Percentiles rank a stretch among this genome's conserved stretches.
Conservation (phyloP, 129 eudicot genomes). For the Smallanthus sonchifolius region DNA sequence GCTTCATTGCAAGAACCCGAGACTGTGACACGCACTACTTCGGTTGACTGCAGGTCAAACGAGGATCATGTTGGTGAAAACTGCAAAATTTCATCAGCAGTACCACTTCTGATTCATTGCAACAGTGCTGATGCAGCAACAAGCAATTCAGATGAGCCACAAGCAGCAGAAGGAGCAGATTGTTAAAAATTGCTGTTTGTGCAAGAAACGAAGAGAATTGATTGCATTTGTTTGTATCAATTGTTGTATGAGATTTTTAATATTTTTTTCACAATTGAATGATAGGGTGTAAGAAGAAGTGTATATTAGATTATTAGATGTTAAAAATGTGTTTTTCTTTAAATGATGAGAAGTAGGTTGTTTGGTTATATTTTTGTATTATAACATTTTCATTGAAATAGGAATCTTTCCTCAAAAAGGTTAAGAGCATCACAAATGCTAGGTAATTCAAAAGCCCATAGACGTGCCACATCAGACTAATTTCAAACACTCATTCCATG, state of each 20-base stretch:
- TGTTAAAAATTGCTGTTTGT: conserved; percentile 22
- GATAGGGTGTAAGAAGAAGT: conserved; percentile 4
- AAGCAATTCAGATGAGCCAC: conserved; percentile 22
- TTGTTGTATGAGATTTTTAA: conserved; percentile 14
- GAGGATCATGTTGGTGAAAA: conserved; percentile 12
- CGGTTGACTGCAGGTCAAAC: conserved; percentile 16
- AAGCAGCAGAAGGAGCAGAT: conserved; percentile 30
- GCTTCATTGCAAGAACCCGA: conserved; percentile 30
- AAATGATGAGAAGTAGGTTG: conserved; percentile 1
- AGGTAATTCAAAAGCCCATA: too few relatives aligned
- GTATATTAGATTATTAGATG: conserved; percentile 21
- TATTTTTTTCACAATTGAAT: neutral
- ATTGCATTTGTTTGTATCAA: conserved; percentile 4
- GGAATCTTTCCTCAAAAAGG: neutral
- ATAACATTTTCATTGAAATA: neutral
- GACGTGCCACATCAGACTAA: too few relatives aligned
- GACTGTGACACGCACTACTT: conserved; percentile 8
- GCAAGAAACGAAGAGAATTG: conserved; percentile 5
- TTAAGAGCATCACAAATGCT: too few relatives aligned
- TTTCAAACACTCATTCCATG: too few relatives aligned
- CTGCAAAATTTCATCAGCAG: conserved; percentile 13
- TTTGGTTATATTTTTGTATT: neutral
- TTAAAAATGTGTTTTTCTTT: neutral
- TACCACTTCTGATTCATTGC: conserved; percentile 30
- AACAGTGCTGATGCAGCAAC: conserved; percentile 10